These are phyloP conservation scores for Tolypocladium album DNA, from an alignment of 2,329 filamentous ascomycete species.

Conservation along the genomic window DNA sequence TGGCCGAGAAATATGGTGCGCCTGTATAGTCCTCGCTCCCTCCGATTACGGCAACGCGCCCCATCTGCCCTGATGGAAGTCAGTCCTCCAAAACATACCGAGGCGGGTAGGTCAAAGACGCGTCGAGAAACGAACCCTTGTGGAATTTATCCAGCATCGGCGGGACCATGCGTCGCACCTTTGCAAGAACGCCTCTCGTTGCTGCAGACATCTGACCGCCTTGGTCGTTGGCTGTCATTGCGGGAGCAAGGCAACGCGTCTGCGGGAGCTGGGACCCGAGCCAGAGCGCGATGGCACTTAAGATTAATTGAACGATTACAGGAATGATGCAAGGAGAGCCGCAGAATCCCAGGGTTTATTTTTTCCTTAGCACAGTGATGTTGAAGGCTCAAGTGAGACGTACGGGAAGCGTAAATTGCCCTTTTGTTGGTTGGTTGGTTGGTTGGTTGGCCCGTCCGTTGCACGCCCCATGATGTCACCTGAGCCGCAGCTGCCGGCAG, in stretches of 20 bases:
- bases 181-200: slow-evolving; percentile 65
- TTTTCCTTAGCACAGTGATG: background rate
- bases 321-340: background rate
- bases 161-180: slow-evolving; percentile 82
- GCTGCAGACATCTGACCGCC: slow-evolving; percentile 49
- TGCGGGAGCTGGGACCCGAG: background rate
- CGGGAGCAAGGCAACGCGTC: background rate
- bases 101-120: background rate
- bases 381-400: background rate
- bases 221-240: slow-evolving; percentile 12
- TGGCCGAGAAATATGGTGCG: slow-evolving; percentile 95
- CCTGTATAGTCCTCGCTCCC: slow-evolving; percentile 95
- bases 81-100: slow-evolving; percentile 3
- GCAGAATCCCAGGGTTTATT: background rate
- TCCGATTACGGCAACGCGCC: slow-evolving; percentile 85
- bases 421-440: no score
- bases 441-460: background rate
- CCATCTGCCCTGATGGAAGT: slow-evolving; percentile 69
- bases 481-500: no score
- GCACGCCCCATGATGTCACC: background rate
- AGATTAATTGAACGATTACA: no score
- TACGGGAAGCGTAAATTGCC: background rate
- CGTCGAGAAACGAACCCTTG: slow-evolving; percentile 55
- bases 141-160: slow-evolving; percentile 94
- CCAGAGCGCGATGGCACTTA: background rate